These are phyloP conservation scores for Suhomyces xylopsoci DNA, from an alignment of 805 yeast species.

Conservation along the genomic window DNA sequence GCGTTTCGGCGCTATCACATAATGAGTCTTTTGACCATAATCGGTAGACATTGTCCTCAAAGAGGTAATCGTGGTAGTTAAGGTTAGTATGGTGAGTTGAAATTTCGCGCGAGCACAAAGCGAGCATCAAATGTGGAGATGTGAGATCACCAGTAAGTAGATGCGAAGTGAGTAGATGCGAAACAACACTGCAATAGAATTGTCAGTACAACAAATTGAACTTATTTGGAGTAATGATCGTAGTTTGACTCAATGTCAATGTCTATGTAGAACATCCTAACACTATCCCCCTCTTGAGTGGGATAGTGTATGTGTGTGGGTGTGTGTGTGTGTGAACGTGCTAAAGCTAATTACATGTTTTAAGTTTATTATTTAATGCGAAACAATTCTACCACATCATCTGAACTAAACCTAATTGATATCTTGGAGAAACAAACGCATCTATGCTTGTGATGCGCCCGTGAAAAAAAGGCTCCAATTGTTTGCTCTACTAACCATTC, in stretches of 20 bases:
- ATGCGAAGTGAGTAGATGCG: no score
- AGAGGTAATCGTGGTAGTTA: no score
- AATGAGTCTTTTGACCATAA: slow-evolving; percentile 33
- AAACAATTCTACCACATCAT: background rate
- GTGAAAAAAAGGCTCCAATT: background rate
- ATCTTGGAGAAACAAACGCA: background rate
- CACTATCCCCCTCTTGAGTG: background rate
- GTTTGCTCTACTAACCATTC: background rate
- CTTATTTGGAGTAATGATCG: no score
- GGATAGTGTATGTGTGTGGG: background rate
- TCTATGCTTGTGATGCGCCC: background rate
- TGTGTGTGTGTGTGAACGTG: background rate
- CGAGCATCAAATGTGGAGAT: background rate
- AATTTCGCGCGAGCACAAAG: background rate
- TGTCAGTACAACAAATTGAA: no score
- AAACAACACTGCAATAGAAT: background rate
- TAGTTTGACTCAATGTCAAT: no score
- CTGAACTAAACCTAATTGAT: background rate
- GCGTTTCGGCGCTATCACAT: slow-evolving; percentile 18
- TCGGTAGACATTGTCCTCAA: slow-evolving; percentile 1
- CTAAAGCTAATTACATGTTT: no score
- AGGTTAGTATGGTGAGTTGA: background rate
- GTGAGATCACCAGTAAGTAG: background rate
- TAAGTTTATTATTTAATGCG: no score
- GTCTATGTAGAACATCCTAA: background rate